Evolutionary conservation across 1,139 yeast species (phyloP), one percentile per base, ranked within the genome.

Genomic region (Lodderomyces metapsilosis): DNA sequence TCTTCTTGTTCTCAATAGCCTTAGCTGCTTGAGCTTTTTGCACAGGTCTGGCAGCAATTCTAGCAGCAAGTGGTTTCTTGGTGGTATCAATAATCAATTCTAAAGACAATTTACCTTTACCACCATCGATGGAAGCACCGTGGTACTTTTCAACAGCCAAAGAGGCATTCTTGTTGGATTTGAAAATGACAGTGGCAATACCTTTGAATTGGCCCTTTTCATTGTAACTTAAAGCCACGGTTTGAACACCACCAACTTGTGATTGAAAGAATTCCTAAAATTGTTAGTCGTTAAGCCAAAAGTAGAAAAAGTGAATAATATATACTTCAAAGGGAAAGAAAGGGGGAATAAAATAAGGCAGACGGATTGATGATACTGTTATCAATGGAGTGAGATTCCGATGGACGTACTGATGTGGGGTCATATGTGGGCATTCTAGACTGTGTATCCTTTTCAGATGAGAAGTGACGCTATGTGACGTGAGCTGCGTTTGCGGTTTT

Each of bases 41-140:
- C 36, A 52, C 40, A 39, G 48, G 53, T 56, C 74, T 79, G 48
- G 87, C 81, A 42, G 74, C 64, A 54, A 87, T 81, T 72, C 95
- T 80, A 24, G 86, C 68, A 44, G 88, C 74, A 54, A 86, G 78
- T 33, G 96, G 88, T 68, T 77, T 84, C 62, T 78, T 79, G 54
- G 82, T 71, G 52, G 97, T 95, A 61, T 91, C 97, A 58, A 89
- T 76, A 52, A 92, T 80, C 59, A 92, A 74, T 66, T 89, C 96
- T 57, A 92, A 79, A 65, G 78, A 84, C 73, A 92, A 78, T 60
- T 76, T 84, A 52, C 79, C 68, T 46, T 84, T 78, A 46, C 97
- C 97, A 41, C 84, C 84, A 61, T 92, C 98, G 55, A 92, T 87
- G 55, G 96, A 89, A 31, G 96, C 94, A 55, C 94, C 94, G 63